These are phyloP conservation scores for Saccharomycopsis malanga DNA, from an alignment of 805 yeast species.

Conservation along the genomic window DNA sequence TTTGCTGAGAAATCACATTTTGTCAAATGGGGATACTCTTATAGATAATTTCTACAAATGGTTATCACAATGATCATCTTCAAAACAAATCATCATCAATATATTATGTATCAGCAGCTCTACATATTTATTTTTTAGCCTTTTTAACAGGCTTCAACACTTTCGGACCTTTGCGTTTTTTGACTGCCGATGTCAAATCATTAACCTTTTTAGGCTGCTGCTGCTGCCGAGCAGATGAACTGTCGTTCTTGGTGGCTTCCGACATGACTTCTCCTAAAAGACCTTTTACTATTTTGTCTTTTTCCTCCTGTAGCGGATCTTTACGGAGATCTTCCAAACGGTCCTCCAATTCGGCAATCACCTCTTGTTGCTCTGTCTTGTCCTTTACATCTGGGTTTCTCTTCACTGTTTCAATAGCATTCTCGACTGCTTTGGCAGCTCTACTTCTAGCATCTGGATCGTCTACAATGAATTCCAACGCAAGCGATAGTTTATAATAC, in stretches of 20 bases:
- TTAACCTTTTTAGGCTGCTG: slow-evolving; percentile 33
- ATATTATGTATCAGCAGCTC: no score
- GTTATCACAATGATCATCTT: no score
- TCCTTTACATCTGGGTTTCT: slow-evolving; percentile 29
- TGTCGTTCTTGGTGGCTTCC: slow-evolving; percentile 21
- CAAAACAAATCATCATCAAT: no score
- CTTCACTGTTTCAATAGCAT: slow-evolving; percentile 46
- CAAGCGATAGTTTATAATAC: slow-evolving; percentile 72
- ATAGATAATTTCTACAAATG: no score
- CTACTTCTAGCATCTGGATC: slow-evolving; percentile 38
- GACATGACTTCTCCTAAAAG: slow-evolving; percentile 42
- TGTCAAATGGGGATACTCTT: no score
- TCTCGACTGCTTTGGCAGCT: slow-evolving; percentile 48
- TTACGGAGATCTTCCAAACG: slow-evolving; percentile 48
- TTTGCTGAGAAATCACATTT: no score
- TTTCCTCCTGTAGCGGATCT: slow-evolving; percentile 45
- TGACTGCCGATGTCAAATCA: slow-evolving; percentile 57
- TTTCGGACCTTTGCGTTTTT: slow-evolving; percentile 32
- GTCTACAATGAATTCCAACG: slow-evolving; percentile 64
- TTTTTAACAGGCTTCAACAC: slow-evolving; percentile 16
- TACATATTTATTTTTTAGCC: slow-evolving; percentile 8
- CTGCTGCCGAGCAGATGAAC: background rate
- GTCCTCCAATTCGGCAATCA: slow-evolving; percentile 49
- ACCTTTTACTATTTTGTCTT: slow-evolving; percentile 48
- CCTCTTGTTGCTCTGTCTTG: slow-evolving; percentile 32